Evolutionary conservation across 2,329 filamentous ascomycete species (phyloP), one percentile per base, ranked within the genome.

Genomic region (Aureobasidium subglaciale): DNA sequence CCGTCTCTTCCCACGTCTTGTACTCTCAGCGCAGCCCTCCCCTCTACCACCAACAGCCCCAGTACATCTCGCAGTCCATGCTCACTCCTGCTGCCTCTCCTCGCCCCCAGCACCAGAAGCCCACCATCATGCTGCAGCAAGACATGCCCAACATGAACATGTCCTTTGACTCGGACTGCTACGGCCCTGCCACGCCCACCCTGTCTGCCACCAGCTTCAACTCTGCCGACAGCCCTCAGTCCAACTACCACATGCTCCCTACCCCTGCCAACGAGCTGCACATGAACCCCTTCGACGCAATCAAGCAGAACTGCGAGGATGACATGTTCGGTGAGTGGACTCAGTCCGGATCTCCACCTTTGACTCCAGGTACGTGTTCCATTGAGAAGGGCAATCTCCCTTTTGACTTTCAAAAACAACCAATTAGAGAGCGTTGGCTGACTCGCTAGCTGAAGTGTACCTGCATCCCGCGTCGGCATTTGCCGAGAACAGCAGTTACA

Each of bases 181-280:
- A 85, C 72, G 89, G 88, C 67, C 91, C 91, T 30, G 85, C 89
- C 7, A 96, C 91, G 18, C 91, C 91, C 46, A 87, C 90, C 42
- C 79, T 96, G 64, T 96, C 91, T 22, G 85, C 87, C 2, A 86
- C 89, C 27, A 96, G 91, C 74, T 84, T 82, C 61, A 96, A 90
- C 77, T 84, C 82, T 56, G 86, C 90, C 65, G 90, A 88, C 75
- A 96, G 90, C 78, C 90, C 92, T 27, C 81, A 80, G 50, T 86
- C 86, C 60, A 86, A 80, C 71, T 86, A 79, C 68, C 88, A 90
- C 60, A 75, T 90, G 61, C 73, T 95, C 57, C 85, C 87, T 60
- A 95, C 90, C n/a, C 90, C 90, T 2, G 77, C 91, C 69, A 88
- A 89, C 73, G 85, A 85, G 60, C 82, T 85, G 75, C 89, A 90